Conservation (phyloP, 2,329 filamentous ascomycete species). For the Blumeria graminis region DNA sequence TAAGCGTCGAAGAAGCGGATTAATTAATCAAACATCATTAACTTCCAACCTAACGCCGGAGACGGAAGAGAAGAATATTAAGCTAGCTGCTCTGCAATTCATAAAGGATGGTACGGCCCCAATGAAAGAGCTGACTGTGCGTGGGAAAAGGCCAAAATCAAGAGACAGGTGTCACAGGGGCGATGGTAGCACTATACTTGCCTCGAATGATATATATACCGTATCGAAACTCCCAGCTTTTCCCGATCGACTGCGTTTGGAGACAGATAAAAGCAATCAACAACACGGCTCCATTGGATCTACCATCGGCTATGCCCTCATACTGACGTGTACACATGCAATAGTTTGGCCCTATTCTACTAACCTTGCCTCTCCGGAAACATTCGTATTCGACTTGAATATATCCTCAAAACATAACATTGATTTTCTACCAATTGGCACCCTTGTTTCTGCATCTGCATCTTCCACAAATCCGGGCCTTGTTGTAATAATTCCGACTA, state of each 20-base stretch:
- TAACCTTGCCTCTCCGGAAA: constrained; percentile 44
- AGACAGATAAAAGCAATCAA: constrained; percentile 23
- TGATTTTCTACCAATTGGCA: constrained; percentile 59
- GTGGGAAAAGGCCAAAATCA: constrained; percentile 37
- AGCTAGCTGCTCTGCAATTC: constrained; percentile 15
- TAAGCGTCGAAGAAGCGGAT: constrained; percentile 34
- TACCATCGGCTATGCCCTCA: constrained; percentile 49
- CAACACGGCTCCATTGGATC: constrained; percentile 43
- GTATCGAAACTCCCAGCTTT: constrained; percentile 67
- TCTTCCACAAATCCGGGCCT: constrained; percentile 64
- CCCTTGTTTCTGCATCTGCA: constrained; percentile 57
- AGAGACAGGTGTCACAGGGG: constrained; percentile 43
- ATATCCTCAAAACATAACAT: constrained; percentile 39
- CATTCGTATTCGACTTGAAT: constrained; percentile 59
- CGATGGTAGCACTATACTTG: constrained; percentile 41
- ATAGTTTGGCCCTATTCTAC: constrained; percentile 74
- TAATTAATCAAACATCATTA: constrained; percentile 31
- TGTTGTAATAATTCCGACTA: constrained; percentile 62
- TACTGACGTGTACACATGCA: constrained; percentile 58
- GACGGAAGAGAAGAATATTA: constrained; percentile 31
- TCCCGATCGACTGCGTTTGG: constrained; percentile 49
- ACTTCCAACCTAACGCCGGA: constrained; percentile 22
- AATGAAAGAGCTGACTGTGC: constrained; percentile 28
- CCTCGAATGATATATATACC: constrained; percentile 61
- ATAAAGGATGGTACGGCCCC: constrained; percentile 9